Evolutionary conservation across 345 rosid species (phyloP), one percentile per base, ranked within the genome.

Genomic region (Rhodamnia argentea): DNA sequence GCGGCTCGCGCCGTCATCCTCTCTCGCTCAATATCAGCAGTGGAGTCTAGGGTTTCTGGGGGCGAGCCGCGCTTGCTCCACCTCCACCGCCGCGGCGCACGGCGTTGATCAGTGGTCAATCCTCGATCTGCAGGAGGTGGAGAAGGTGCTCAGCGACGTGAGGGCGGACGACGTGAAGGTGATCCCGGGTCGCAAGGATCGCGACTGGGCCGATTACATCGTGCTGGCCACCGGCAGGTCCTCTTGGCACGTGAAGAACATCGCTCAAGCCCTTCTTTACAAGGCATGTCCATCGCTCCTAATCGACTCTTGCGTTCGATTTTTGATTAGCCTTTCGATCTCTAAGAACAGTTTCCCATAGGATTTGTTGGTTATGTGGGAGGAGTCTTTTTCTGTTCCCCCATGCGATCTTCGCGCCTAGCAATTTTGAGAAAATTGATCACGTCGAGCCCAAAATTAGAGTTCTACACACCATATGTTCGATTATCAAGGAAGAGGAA

Each of bases 201-300:
- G 89, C 82, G 90, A 91, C 64, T 97, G 96, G 95, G 93, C 96
- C 27, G 98, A 96, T 90, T 91, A 88, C 89, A 93, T 94, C 87
- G 97, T 97, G 83, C 82, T 97, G 62, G 96, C 98, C 89, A 95
- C 99, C 84, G 98, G 99, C 27, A 88, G 99, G 92, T 97, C 99
- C 37, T 87, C 94, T 5, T 95, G 98, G 99, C 99, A 96, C 87
- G 94, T 97, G 82, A 94, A 87, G 91, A 97, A 96, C 90, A 96
- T 97, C 86, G 99, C 98, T 7, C 94, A 92, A 85, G 96, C 99
- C 84, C 96, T 95, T 51, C 50, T 94, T 86, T 94, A 95, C 91
- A 92, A 89, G 96, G 98, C 74, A 83, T 16, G 83, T 60, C 53
- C 57, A 62, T 10, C 47, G 81, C 44, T 16, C 81, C n/a, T 14